Evolutionary conservation across 768 basidiomycete species (phyloP), one percentile per base, ranked within the genome.

Genomic region (Naganishia vishniacii): DNA sequence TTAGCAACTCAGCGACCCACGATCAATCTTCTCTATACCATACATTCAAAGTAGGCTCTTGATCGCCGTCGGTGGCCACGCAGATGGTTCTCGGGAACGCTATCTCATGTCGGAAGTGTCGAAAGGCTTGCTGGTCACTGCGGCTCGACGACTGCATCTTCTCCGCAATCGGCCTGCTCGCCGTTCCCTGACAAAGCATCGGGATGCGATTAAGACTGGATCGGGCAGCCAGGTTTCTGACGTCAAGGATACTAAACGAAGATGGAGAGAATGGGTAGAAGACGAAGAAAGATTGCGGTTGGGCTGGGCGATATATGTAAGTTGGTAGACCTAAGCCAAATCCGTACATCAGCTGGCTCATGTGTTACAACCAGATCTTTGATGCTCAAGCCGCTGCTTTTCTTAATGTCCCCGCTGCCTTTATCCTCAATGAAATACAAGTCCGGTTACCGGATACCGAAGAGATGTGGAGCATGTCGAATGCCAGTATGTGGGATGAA

Each of bases 261-360:
- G 65, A 67, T 64, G 48, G 64, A 15, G 69, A 68, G 20, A 71
- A 70, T 66, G 58, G 59, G 11, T 70, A 18, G 73, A 74, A 20
- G 71, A 74, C 29, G 73, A 74, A 59, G 65, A 68, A 18, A 62
- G 64, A 46, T 20, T 69, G 29, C 51, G 73, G 20, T 41, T 74
- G 1, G 73, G 73, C 6, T 74, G 73, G 73, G 73, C 69, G 40
- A 67, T 71, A 7, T 74, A 68, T 61, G 73, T 74, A 49, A 69
- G 70, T 71, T 15, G 18, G n/a, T 4, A 12, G 7, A 23, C 47
- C 31, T 18, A 11, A 3, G 4, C 8, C 16, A n/a, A 32, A 4
- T 32, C 31, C n/a, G 25, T 32, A 4, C 18, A 4, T 58, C n/a
- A 46, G 37, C 31, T 53, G 44, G 34, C 26, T 28, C 31, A 18